Conservation (phyloP, 176 grass and related monocot species). For the Cocos nucifera region DNA sequence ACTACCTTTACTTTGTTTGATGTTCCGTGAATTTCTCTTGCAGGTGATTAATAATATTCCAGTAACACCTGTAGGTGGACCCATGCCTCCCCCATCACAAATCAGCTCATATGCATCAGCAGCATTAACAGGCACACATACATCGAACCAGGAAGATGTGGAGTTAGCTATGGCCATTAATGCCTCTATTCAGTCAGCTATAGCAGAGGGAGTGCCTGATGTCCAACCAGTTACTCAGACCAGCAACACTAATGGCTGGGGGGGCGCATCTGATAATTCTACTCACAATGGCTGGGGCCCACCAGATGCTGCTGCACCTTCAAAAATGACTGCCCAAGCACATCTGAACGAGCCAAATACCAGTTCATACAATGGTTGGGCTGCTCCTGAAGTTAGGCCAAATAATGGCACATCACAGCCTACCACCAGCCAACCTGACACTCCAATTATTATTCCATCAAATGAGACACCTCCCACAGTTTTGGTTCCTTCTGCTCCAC, state of each 20-base stretch:
- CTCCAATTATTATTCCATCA: conserved; percentile 14
- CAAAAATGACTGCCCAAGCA: conserved; percentile 30
- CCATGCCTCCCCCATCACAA: neutral
- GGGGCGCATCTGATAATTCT: conserved; percentile 27
- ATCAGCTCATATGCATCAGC: conserved; percentile 11
- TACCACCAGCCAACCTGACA: conserved; percentile 7
- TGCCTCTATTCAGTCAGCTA: conserved; percentile 78
- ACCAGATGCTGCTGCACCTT: conserved; percentile 9
- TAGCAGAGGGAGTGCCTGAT: conserved; percentile 68
- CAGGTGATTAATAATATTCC: conserved; percentile 7
- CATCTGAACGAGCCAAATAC: conserved; percentile 34
- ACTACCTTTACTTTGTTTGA: too few species aligned
- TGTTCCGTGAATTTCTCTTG: neutral
- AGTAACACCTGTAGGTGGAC: neutral
- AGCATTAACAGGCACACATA: conserved; percentile 22
- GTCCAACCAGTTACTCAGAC: conserved; percentile 33
- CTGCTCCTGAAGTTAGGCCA: conserved; percentile 37
- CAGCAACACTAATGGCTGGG: conserved; percentile 39
- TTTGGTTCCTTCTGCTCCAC: conserved; percentile 63
- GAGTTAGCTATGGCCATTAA: conserved; percentile 83
- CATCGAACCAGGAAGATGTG: conserved; percentile 52
- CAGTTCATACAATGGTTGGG: conserved; percentile 58
- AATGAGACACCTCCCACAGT: conserved; percentile 18
- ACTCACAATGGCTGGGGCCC: conserved; percentile 61
- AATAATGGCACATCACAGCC: conserved; percentile 23